phyloP scores from a whole-genome alignment of 2,329 filamentous ascomycete genomes.

The Aspergillus sp. region DNA sequence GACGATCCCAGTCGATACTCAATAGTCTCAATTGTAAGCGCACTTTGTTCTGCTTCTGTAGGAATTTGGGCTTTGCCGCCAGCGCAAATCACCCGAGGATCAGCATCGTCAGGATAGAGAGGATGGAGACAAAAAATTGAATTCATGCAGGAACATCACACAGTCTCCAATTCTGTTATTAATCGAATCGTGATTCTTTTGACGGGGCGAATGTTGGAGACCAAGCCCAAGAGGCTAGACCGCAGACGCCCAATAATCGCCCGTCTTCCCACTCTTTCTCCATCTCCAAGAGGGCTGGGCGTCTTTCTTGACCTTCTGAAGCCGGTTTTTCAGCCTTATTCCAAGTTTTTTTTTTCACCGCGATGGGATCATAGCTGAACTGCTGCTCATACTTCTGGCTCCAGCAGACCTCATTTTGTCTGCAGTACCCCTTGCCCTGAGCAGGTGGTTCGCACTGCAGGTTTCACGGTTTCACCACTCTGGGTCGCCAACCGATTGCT shows the following conservation, averaged over 20 bases:
- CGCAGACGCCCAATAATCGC: slow-evolving; percentile 1
- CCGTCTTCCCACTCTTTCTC: background rate
- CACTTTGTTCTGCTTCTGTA: background rate
- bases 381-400: background rate
- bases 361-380: background rate
- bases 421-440: slow-evolving; percentile 8
- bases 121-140: background rate
- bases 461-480: background rate
- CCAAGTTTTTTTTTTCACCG: background rate
- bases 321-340: slow-evolving; percentile 1
- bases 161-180: background rate
- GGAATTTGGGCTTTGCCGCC: background rate
- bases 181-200: background rate
- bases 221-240: background rate
- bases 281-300: background rate
- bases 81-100: background rate
- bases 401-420: slow-evolving; percentile 1
- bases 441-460: slow-evolving; percentile 12
- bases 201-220: background rate
- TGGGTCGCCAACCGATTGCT: slow-evolving; percentile 5
- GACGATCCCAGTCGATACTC: background rate
- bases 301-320: background rate
- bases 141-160: slow-evolving; percentile 1
- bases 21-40: background rate
- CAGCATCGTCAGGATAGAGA: background rate